Conservation (phyloP, 2,329 filamentous ascomycete genomes). For the Colletotrichum tofieldiae region DNA sequence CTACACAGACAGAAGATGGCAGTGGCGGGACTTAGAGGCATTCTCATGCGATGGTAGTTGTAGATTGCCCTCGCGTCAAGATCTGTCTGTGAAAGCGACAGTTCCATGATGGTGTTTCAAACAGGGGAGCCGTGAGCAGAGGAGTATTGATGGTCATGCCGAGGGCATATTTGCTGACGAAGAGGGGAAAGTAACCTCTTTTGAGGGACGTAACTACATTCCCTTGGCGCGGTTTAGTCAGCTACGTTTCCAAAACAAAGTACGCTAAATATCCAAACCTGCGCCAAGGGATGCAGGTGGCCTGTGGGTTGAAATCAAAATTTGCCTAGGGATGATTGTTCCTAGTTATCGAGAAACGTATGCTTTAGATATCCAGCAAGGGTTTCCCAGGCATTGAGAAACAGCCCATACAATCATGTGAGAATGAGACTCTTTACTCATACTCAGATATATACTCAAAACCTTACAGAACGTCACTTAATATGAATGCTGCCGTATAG, state of each 20-base stretch:
- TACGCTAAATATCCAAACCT: background rate
- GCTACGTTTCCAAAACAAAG: background rate
- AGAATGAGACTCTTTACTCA: background rate
- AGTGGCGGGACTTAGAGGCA: conserved; percentile 54
- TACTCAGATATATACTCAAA: conserved; percentile 13
- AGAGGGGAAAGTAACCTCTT: background rate
- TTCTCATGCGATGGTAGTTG: conserved; percentile 60
- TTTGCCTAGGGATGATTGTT: background rate
- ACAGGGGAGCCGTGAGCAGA: background rate
- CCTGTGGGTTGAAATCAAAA: background rate
- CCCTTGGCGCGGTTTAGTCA: conserved; percentile 2
- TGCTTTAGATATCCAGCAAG: too few relatives aligned
- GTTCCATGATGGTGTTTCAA: background rate
- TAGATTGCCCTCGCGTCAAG: conserved; percentile 58
- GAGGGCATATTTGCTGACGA: background rate
- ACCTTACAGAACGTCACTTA: conserved; percentile 32
- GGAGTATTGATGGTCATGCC: background rate
- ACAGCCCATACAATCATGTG: too few relatives aligned
- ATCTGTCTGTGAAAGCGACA: conserved; percentile 5
- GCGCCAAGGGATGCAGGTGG: conserved; percentile 41
- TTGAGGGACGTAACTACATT: background rate
- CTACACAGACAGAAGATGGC: conserved; percentile 65
- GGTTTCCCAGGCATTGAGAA: too few relatives aligned
- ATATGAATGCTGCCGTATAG: conserved; percentile 58
- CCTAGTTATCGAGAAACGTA: background rate